Evolutionary conservation across 2,329 filamentous ascomycete genomes (phyloP).

Genomic region (Penicillium sp.): DNA sequence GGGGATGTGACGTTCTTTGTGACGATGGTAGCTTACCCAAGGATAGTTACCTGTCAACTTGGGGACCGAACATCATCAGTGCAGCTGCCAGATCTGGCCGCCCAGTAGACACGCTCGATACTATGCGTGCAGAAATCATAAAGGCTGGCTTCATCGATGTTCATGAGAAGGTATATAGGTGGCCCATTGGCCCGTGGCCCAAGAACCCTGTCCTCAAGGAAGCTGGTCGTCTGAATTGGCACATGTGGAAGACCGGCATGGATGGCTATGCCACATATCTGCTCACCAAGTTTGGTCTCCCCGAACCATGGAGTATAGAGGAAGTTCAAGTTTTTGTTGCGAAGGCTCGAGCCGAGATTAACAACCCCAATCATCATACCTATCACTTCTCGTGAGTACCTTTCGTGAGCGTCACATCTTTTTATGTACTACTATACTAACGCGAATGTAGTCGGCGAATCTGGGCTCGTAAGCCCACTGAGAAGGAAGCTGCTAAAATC

Average conservation of each 20-base stretch:
- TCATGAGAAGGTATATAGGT: conserved; percentile 52
- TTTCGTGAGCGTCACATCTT: background rate
- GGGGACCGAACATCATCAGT: conserved; percentile 15
- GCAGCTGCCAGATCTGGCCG: conserved; percentile 19
- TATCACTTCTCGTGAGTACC: conserved; percentile 3
- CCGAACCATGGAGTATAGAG: conserved; percentile 4
- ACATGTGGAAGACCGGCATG: conserved; percentile 22
- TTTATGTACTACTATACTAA: background rate
- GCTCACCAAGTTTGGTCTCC: conserved; percentile 21
- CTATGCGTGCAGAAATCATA: conserved; percentile 21
- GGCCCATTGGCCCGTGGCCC: conserved; percentile 29
- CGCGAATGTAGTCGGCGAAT: background rate
- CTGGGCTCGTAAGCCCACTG: conserved; percentile 3
- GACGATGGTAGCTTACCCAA: background rate
- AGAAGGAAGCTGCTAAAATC: background rate
- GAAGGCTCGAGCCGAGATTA: conserved; percentile 2
- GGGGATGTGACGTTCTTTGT: background rate
- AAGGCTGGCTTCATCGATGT: conserved; percentile 41
- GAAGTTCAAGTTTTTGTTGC: conserved; percentile 4
- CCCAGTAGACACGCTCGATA: conserved; percentile 18
- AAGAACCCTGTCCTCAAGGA: conserved; percentile 49
- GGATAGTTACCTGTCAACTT: background rate
- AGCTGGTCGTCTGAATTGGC: conserved; percentile 40
- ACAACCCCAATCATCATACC: conserved; percentile 1
- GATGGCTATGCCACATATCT: conserved; percentile 27